A percentile compares a stretch with the other conserved stretches of the same genome.
Evolutionary conservation across 2,329 filamentous ascomycete species (phyloP).

Genomic region (Colletotrichum horii): DNA sequence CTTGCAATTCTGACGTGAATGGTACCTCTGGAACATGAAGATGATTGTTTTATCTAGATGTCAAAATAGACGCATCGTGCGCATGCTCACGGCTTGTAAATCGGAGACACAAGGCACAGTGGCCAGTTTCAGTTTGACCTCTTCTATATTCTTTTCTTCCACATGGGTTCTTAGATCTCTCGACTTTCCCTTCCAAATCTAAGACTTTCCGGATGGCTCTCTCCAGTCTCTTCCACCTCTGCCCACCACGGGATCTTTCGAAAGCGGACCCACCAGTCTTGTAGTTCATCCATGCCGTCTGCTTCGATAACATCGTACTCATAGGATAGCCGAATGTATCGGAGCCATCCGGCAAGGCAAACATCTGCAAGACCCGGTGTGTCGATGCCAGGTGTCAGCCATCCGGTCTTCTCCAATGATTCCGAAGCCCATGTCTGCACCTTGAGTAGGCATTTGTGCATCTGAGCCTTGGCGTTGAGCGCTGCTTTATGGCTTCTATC

Average conservation of each 20-base stretch:
- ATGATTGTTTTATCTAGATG: background rate
- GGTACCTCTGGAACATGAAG: accelerated
- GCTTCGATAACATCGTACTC: conserved; percentile 18
- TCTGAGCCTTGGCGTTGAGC: conserved; percentile 5
- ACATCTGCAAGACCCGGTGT: conserved; percentile 25
- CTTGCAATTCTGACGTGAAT: background rate
- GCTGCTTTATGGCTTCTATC: conserved; percentile 22
- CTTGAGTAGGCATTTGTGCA: conserved; percentile 14
- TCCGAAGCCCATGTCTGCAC: conserved; percentile 16
- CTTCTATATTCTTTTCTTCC: background rate
- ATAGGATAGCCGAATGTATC: conserved; percentile 24
- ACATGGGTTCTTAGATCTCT: background rate
- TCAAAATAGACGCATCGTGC: background rate
- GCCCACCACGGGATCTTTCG: conserved; percentile 24
- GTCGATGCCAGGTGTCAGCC: conserved; percentile 24
- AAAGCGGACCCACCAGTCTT: conserved; percentile 24
- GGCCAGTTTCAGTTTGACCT: accelerated
- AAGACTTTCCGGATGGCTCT: background rate
- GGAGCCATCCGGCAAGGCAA: conserved; percentile 16
- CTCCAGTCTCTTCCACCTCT: conserved; percentile 22
- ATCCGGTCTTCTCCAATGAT: conserved; percentile 20
- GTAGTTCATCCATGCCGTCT: conserved; percentile 12
- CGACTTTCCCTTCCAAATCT: background rate
- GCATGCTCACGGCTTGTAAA: background rate
- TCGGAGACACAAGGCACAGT: accelerated